Base-by-base conservation (phyloP, 352 stramenopile genomes). In the Globisporangium cylindrosporum region DNA sequence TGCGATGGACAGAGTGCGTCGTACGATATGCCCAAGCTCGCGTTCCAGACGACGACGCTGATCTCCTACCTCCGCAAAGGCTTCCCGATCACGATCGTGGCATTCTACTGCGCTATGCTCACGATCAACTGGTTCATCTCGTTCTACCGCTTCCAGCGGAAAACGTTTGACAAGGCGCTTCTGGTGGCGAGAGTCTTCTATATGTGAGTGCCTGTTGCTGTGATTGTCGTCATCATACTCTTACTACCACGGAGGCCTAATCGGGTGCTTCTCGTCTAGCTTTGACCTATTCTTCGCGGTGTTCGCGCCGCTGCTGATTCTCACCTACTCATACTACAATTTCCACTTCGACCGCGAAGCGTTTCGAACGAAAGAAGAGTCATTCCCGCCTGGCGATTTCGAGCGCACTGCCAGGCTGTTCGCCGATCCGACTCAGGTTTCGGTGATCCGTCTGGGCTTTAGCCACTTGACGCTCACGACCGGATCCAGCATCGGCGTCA, bases 201-300 rank as follows among this genome's bases (percentile, higher is more conserved):
- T 62, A 67, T 76, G 71, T 82, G 62, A 29, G 75, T 69, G 32
- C 32, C 32, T 18, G 15, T 46, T 14, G 38, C 12, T 46, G 1
- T 46, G 38, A 46, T 18, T 14, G 27, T 32, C 27, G 10, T 46
- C 38, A 18, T 46, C 12, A 6, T 46, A 46, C 12, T 46, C 34
- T 46, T 48, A 3, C 6, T 8, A 32, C 10, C 14, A 62, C 57
- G 36, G 41, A 24, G 12, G 12, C 43, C 14, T 15, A 24, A 34
- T 51, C 25, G n/a, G 5, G 7, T 49, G 8, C 14, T 34, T 15
- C 8, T 34, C 14, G 9, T 15, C 6, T 51, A 86, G 74, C 15
- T 89, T 87, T 34, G 78, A 90, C 20, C 48, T 90, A 53, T 88
- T 90, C 55, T 90, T 90, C 66, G 81, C 78, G 1, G 81, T 88